Conservation (phyloP, 2,329 filamentous ascomycete species). For the Aspergillus brasiliensis region DNA sequence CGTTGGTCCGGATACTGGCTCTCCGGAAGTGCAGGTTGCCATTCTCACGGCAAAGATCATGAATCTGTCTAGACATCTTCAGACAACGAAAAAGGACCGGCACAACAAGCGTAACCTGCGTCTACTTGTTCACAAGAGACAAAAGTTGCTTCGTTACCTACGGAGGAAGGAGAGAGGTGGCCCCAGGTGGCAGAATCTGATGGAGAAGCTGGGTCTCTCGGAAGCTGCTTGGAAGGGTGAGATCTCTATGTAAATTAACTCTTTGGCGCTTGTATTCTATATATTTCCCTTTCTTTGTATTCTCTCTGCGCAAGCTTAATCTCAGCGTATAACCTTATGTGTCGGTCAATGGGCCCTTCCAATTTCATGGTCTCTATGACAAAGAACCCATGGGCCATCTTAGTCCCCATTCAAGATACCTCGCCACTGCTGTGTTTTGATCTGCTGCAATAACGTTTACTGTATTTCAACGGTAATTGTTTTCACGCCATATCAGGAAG, state of each 20-base stretch:
- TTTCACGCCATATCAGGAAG: too few relatives aligned
- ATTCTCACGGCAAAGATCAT: slow-evolving; percentile 94
- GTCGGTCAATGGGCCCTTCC: too few relatives aligned
- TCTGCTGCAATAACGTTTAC: background rate
- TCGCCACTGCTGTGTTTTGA: background rate
- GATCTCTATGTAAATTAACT: slow-evolving; percentile 66
- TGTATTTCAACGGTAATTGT: too few relatives aligned
- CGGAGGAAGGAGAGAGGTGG: slow-evolving; percentile 87
- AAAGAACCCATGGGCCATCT: background rate
- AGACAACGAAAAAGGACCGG: slow-evolving; percentile 79
- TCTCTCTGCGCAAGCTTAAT: slow-evolving; percentile 13
- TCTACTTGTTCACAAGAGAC: slow-evolving; percentile 81
- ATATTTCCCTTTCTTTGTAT: slow-evolving; percentile 6
- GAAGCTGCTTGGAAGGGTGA: slow-evolving; percentile 89
- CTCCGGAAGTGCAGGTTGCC: slow-evolving; percentile 95
- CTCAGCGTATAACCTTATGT: slow-evolving; percentile 22
- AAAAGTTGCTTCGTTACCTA: slow-evolving; percentile 86
- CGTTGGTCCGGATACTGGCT: slow-evolving; percentile 89
- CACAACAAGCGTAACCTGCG: slow-evolving; percentile 90
- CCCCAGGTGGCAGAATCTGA: slow-evolving; percentile 82
- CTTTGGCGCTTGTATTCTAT: slow-evolving; percentile 18
- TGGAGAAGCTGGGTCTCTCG: slow-evolving; percentile 80
- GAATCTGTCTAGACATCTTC: slow-evolving; percentile 71
- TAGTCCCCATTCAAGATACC: background rate
- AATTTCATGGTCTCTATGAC: background rate